phyloP scores from a whole-genome alignment of 306 rosid genomes.

The Potentilla sterilis region DNA sequence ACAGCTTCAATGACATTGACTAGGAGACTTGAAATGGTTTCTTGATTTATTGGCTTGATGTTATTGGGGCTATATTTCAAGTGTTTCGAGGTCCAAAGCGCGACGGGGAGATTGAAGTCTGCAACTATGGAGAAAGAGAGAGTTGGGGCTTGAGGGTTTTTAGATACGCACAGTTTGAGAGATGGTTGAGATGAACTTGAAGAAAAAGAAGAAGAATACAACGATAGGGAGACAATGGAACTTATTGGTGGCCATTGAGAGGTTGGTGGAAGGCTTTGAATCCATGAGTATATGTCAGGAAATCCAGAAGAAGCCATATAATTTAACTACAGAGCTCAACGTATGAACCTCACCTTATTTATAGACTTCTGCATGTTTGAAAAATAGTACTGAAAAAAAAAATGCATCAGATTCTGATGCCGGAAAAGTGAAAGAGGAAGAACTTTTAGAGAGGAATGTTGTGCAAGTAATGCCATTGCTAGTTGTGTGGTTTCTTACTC shows the following conservation, averaged over 20 bases:
- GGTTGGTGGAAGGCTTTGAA: slow-evolving; percentile 71
- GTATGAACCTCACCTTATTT: slow-evolving; percentile 7
- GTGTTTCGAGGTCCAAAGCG: slow-evolving; percentile 80
- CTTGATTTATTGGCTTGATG: slow-evolving; percentile 32
- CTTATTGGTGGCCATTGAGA: slow-evolving; percentile 60
- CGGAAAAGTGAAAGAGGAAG: slow-evolving; percentile 41
- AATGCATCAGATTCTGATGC: slow-evolving; percentile 35
- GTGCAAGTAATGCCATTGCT: slow-evolving; percentile 16
- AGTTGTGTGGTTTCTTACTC: background rate
- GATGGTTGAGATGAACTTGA: slow-evolving; percentile 63
- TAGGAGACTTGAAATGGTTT: slow-evolving; percentile 48
- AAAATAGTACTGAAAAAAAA: background rate
- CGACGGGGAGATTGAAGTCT: slow-evolving; percentile 57
- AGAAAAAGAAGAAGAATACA: slow-evolving; percentile 37
- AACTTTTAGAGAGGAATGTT: slow-evolving; percentile 1
- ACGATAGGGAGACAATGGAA: slow-evolving; percentile 37
- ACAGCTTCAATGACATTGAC: slow-evolving; percentile 60
- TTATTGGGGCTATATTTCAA: slow-evolving; percentile 40
- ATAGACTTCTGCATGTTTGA: slow-evolving; percentile 27
- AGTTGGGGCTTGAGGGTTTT: slow-evolving; percentile 37
- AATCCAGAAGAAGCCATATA: slow-evolving; percentile 56
- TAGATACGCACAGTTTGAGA: slow-evolving; percentile 58
- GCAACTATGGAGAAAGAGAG: slow-evolving; percentile 56
- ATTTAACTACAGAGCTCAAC: background rate
- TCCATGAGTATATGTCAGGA: slow-evolving; percentile 71